Conservation (phyloP, 352 stramenopile genomes). For the Nothophytophthora sp. region DNA sequence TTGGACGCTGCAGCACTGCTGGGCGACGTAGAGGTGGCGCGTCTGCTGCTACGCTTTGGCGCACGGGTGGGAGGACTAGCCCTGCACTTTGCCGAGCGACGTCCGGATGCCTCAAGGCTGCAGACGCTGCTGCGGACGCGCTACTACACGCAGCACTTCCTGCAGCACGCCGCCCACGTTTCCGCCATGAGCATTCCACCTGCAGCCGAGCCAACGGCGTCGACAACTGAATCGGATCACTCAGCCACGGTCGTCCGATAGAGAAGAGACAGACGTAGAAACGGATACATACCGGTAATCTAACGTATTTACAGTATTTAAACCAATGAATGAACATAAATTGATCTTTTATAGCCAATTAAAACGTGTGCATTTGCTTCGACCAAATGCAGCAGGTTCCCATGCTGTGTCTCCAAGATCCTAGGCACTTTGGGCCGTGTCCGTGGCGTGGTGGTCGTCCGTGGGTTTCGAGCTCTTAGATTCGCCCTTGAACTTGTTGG, state of each 20-base stretch:
- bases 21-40: slow-evolving; percentile 58
- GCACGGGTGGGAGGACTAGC: slow-evolving; percentile 62
- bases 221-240: slow-evolving; percentile 4
- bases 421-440: slow-evolving; percentile 1
- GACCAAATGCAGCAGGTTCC: slow-evolving; percentile 10
- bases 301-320: too few relatives aligned
- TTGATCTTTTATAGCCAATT: neutral
- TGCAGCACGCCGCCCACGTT: slow-evolving; percentile 10
- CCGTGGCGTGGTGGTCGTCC: neutral
- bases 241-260: slow-evolving; percentile 19
- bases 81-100: slow-evolving; percentile 76
- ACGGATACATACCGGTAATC: too few relatives aligned
- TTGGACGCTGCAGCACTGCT: slow-evolving; percentile 72
- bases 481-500: slow-evolving; percentile 13
- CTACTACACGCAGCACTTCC: slow-evolving; percentile 65
- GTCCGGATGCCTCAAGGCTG: slow-evolving; percentile 49
- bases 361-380: neutral
- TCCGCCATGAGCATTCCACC: neutral
- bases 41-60: slow-evolving; percentile 66
- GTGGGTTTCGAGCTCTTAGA: slow-evolving; percentile 10
- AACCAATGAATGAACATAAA: too few relatives aligned
- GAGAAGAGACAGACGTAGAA: slow-evolving; percentile 5
- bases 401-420: neutral
- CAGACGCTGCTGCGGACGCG: slow-evolving; percentile 61
- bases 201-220: neutral